A percentile compares a stretch with the other conserved stretches of the same genome.
phyloP scores from a whole-genome alignment of 2,329 filamentous ascomycete genomes.

The Lomentospora prolificans region DNA sequence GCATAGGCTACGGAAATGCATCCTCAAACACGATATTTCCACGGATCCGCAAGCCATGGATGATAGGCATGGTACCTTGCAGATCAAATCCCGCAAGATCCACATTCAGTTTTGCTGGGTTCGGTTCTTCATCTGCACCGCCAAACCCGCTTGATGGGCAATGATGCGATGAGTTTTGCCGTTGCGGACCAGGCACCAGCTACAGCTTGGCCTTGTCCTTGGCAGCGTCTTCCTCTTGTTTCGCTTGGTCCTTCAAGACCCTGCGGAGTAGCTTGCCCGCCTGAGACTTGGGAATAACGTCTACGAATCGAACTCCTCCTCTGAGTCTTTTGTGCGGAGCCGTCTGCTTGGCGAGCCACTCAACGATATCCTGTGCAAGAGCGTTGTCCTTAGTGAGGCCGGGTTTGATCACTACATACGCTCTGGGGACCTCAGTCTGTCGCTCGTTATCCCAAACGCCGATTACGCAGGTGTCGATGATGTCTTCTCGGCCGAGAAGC shows the following conservation, averaged over 20 bases:
- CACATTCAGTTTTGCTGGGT: neutral
- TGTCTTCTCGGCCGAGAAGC: conserved; percentile 31
- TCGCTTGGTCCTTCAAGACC: conserved; percentile 36
- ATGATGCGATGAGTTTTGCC: no score
- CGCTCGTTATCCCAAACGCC: conserved; percentile 48
- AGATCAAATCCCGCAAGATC: neutral
- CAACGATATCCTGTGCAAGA: conserved; percentile 22
- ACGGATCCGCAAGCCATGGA: neutral
- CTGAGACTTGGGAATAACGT: conserved; percentile 61
- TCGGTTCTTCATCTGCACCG: no score
- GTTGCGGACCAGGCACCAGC: no score
- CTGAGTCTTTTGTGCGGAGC: conserved; percentile 58
- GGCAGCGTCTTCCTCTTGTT: conserved; percentile 22
- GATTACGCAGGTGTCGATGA: conserved; percentile 54
- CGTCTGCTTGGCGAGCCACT: conserved; percentile 45
- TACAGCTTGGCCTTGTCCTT: conserved; percentile 30
- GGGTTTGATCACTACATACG: conserved; percentile 25
- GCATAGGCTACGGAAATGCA: neutral
- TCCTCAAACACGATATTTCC: neutral
- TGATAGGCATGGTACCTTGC: neutral
- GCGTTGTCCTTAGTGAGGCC: conserved; percentile 25
- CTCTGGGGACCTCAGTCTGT: conserved; percentile 58
- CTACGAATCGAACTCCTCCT: conserved; percentile 59
- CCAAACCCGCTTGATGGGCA: no score
- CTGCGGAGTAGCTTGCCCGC: conserved; percentile 39